Base-by-base conservation (phyloP, 371 early-diverging fungal species). In the Polyrhizophydium stewartii region DNA sequence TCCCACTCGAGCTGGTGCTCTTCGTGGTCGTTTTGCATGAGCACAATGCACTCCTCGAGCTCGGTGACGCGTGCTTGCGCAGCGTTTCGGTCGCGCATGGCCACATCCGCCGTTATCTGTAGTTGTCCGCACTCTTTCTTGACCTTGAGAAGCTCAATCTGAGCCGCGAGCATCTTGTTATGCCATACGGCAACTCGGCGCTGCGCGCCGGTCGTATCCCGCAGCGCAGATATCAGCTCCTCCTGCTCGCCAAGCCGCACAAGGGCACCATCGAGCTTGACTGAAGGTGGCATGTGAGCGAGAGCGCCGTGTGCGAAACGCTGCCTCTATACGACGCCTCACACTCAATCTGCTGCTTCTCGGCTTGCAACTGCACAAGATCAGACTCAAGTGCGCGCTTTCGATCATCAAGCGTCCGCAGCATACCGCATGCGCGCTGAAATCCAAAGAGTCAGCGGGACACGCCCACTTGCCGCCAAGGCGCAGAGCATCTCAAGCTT, bases 1-100 rank as follows among this genome's bases (percentile, higher is more conserved):
- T 76, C 79, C 75, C 75, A 78, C 25, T 78, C 72, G 3, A 76
- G 41, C 43, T 72, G 62, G 24, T 61, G 59, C 49, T 55, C 41
- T 55, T 74, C 76, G 2, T 35, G 19, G 28, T 70, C 67, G 22
- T 35, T 61, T 45, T 70, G 43, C 24, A 66, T 16, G 2, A 24
- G 28, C 9, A 63, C 55, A 16, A 66, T 7, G 5, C 59, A 57
- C 1, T 71, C 67, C 58, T 76, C 72, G 52, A 76, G 55, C 32
- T 24, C 56, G 27, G 41, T 38, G 13, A 67, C 46, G 1, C 72
- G 57, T n/a, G 38, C 47, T 16, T 32, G 40, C 25, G 24, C 43
- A 1, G 62, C 56, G 19, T 55, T 55, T 7, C 59, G 28, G 1
- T 59, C 64, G 17, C 43, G 22, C 41, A 66, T 61, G 12, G 61